A percentile compares a stretch with the other conserved stretches of the same genome.
phyloP scores from a whole-genome alignment of 345 rosid species.

The Brassica juncea region DNA sequence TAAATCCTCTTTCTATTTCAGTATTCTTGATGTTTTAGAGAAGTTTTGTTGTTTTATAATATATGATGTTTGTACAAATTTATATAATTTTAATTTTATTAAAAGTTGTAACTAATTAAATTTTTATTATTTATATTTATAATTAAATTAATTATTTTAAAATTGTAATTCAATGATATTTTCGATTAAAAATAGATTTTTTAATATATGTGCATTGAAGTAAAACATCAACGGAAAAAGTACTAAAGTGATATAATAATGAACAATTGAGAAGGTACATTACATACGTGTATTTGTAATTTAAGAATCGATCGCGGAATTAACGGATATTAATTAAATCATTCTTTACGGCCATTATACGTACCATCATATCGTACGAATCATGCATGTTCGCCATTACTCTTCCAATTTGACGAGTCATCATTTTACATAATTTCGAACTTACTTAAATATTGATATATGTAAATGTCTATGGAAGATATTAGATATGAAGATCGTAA shows the following conservation, averaged over 20 bases:
- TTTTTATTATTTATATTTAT: too few species aligned
- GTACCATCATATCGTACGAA: not conserved
- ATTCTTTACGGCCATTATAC: not conserved
- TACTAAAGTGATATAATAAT: not conserved
- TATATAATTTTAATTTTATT: too few species aligned
- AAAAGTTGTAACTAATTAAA: too few species aligned
- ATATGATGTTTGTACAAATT: too few species aligned
- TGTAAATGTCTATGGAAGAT: not conserved
- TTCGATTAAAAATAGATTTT: too few species aligned
- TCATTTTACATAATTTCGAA: not conserved
- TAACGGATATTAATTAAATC: not conserved
- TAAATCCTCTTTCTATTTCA: not conserved
- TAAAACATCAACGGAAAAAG: too few species aligned
- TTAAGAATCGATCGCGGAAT: not conserved
- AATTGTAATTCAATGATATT: too few species aligned
- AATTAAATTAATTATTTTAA: too few species aligned
- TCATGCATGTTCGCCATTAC: not conserved
- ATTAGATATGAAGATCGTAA: not conserved
- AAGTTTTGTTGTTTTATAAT: too few species aligned
- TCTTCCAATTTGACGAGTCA: not conserved
- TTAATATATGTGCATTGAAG: too few species aligned
- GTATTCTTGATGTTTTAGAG: too few species aligned
- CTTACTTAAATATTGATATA: not conserved
- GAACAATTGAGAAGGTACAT: not conserved
- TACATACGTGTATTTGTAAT: not conserved